Base-by-base conservation (phyloP, 169 alveolate species). In the Cryptosporidium sp. region DNA sequence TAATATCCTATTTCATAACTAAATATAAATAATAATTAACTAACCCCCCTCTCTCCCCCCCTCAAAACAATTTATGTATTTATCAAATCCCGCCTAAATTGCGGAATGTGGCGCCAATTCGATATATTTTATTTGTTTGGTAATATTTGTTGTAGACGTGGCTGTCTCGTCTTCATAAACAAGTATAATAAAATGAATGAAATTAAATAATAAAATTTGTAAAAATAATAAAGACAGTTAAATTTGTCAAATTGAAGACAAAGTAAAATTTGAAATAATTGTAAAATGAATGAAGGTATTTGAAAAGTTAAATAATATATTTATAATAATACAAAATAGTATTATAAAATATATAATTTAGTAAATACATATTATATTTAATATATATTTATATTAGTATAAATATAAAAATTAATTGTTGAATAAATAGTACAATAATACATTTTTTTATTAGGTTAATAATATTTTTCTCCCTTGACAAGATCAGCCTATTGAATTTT, bases 201-300 rank as follows among this genome's bases (percentile, higher is more conserved):
- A 65, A 65, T 33, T 37, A 9, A 65, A 31, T 65, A 65, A 4
- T 18, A 33, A 65, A 31, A n/a, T 3, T 0, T 8, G 21, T 31
- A 65, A n/a, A 31, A 37, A 29, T 26, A 65, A 75, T 35, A 29
- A 44, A 61, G 44, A 62, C 62, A 80, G 39, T 58, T 35, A 2
- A 10, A 26, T 29, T 26, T n/a, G 37, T 72, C 48, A 52, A 44
- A 23, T 23, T 56, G 37, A 72, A 48, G 48, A 23, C 51, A 71
- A 23, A 29, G 18, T 31, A 48, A 33, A 29, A 65, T 3, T 65
- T 65, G 21, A 37, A 65, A 3, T 1, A 60, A 23, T 60, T 60
- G 9, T 56, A 56, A 56, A 60, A n/a, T 60, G 23, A 60, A 60
- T 60, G 3, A 65, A 10, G 72, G 44, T 33, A 42, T 26, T 65